Evolutionary conservation across 75 land plant genomes (phyloP), one percentile per base, ranked within the genome.

Genomic region (Pseudotsuga menziesii): DNA sequence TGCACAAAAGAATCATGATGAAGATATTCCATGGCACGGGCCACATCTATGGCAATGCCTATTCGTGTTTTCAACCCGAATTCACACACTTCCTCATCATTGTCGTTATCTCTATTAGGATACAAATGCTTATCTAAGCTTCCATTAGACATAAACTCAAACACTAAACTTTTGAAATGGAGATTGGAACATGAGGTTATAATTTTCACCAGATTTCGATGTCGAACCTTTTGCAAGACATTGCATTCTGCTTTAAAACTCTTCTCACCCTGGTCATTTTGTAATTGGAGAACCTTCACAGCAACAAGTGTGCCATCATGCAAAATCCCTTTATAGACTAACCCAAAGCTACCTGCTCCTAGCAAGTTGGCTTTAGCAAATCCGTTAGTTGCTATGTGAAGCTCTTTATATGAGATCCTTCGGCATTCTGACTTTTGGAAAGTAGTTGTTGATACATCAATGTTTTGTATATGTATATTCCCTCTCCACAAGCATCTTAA

Each of bases 81-180:
- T 17, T 0, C 41, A 20, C 52, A 77, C 66, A 26, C 26, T 44
- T 15, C 80, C 22, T 0, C 20, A 41, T 1, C 32, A 29, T 29
- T 1, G 32, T 29, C 1, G 0, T 1, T 1, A 4, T 60, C 56
- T 23, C 48, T 29, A 60, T 71, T 26, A 26, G 60, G 25, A 64
- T 79, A 57, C 55, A 83, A 20, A 23, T 63, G 71, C 15, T 54
- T 60, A 27, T 76, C 82, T n/a, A 85, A 59, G 57, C 58, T 79
- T 26, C 84, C 87, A 83, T 29, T 29, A 29, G 32, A 29, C 32
- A 29, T 29, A 29, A 29, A 29, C 1, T 29, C 1, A 1, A 29
- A 56, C 13, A 86, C 82, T 16, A 86, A 72, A 32, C 82, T 85
- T 57, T 80, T 86, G 74, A 79, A 16, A 13, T 82, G 84, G 27